Percentiles rank a stretch among this genome's conserved stretches.
Conservation (phyloP, 129 eudicot species). For the Pulicaria dysenterica region DNA sequence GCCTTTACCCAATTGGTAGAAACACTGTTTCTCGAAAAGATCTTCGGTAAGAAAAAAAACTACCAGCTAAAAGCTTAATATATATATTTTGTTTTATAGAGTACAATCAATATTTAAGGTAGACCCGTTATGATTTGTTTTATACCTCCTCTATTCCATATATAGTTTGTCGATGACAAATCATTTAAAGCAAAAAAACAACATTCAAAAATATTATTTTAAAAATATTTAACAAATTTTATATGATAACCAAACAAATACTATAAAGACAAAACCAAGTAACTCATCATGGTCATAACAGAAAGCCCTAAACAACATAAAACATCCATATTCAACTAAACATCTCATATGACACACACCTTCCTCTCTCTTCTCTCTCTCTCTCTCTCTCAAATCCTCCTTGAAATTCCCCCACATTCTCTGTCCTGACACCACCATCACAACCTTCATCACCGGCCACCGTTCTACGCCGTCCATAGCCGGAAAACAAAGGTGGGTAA, state of each 20-base stretch:
- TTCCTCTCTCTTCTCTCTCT: conserved; percentile 8
- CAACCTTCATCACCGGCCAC: neutral
- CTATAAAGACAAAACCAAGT: conserved; percentile 28
- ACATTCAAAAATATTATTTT: too few species aligned
- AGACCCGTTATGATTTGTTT: too few species aligned
- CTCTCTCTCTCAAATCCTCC: conserved; percentile 34
- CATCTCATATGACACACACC: conserved; percentile 31
- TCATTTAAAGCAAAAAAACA: too few species aligned
- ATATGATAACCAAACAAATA: neutral
- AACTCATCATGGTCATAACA: conserved; percentile 28
- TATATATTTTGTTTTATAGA: too few species aligned
- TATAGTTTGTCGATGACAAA: too few species aligned
- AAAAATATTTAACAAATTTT: neutral
- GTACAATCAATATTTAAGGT: too few species aligned
- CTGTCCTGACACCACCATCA: conserved; percentile 4
- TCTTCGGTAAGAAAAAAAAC: too few species aligned
- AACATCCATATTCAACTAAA: conserved; percentile 26
- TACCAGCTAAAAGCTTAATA: too few species aligned
- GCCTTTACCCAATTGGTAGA: too few species aligned
- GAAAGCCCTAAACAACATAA: conserved; percentile 31
- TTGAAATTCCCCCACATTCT: conserved; percentile 10
- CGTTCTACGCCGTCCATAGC: neutral
- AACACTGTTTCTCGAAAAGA: too few species aligned
- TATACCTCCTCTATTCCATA: too few species aligned
- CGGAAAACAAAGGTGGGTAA: conserved; percentile 22